Evolutionary conservation across 352 stramenopile species (phyloP).

Genomic region (Phytophthora macrochlamydospora): DNA sequence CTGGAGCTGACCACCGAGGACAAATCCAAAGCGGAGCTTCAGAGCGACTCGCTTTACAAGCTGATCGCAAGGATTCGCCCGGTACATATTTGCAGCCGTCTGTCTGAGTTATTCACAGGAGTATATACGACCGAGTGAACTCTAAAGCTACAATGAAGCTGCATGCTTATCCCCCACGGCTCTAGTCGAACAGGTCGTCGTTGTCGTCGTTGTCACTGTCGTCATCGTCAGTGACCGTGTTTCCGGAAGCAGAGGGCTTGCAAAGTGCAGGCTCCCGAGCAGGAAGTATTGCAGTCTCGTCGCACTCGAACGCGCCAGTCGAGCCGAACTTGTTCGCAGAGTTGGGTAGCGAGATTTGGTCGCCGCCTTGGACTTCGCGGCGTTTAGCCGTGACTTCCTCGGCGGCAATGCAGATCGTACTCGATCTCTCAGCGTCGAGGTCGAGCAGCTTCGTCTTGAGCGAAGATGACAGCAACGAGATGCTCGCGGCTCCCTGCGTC

Average conservation of each 20-base stretch:
- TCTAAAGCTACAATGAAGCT: too few species aligned
- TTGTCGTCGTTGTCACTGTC: neutral
- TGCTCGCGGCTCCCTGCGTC: neutral
- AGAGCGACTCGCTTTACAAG: too few species aligned
- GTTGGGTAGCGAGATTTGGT: slow-evolving; percentile 12
- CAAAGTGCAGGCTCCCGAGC: neutral
- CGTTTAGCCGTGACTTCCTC: neutral
- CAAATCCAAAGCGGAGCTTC: too few species aligned
- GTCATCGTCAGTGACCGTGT: neutral
- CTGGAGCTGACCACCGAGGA: too few species aligned
- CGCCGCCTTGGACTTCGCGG: neutral
- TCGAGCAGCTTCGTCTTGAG: slow-evolving; percentile 5
- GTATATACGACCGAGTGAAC: too few species aligned
- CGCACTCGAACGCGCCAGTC: slow-evolving; percentile 6
- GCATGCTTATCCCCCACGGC: too few species aligned
- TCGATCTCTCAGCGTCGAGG: slow-evolving; percentile 2
- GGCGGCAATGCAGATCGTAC: slow-evolving; percentile 5
- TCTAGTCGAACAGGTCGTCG: neutral
- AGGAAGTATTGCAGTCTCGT: neutral
- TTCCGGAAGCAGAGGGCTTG: neutral
- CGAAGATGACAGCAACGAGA: slow-evolving; percentile 8
- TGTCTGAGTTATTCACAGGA: too few species aligned
- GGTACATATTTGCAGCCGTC: too few species aligned
- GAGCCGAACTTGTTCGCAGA: slow-evolving; percentile 10
- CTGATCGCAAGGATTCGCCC: too few species aligned